Percentiles rank a stretch among this genome's conserved stretches.
Conservation (phyloP, 805 yeast genomes). For the Kurtzmaniella fragi region DNA sequence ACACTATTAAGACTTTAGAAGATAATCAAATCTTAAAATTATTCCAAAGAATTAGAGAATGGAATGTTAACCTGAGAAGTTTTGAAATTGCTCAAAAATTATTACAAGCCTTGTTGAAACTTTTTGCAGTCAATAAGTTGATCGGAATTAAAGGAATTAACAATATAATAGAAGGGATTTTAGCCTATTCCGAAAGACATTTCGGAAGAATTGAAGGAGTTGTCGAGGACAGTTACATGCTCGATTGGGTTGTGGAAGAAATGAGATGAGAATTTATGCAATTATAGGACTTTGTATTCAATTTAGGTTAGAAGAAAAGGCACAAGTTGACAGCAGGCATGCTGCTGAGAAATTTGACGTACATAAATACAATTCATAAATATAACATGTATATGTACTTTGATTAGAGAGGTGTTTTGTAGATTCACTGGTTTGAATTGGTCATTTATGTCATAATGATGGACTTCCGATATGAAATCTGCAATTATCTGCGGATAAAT, state of each 20-base stretch:
- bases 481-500: too few species aligned
- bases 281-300: too few species aligned
- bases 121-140: conserved; percentile 50
- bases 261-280: conserved; percentile 49
- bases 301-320: too few species aligned
- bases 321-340: too few species aligned
- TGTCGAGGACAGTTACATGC: conserved; percentile 76
- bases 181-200: conserved; percentile 90
- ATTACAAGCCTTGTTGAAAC: conserved; percentile 57
- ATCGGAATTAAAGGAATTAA: conserved; percentile 65
- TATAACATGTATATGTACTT: too few species aligned
- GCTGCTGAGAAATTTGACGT: too few species aligned
- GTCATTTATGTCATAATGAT: too few species aligned
- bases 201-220: conserved; percentile 68
- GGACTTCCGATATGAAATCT: too few species aligned
- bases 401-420: too few species aligned
- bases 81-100: conserved; percentile 78
- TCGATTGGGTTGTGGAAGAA: conserved; percentile 80
- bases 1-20: conserved; percentile 51
- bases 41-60: conserved; percentile 78
- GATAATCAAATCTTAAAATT: conserved; percentile 56
- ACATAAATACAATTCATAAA: too few species aligned
- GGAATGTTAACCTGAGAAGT: conserved; percentile 88
- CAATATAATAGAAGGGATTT: conserved; percentile 62
- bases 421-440: too few species aligned